Evolutionary conservation across 1,284 basidiomycete genomes (phyloP).

Genomic region (Cryptococcus amylolentus): DNA sequence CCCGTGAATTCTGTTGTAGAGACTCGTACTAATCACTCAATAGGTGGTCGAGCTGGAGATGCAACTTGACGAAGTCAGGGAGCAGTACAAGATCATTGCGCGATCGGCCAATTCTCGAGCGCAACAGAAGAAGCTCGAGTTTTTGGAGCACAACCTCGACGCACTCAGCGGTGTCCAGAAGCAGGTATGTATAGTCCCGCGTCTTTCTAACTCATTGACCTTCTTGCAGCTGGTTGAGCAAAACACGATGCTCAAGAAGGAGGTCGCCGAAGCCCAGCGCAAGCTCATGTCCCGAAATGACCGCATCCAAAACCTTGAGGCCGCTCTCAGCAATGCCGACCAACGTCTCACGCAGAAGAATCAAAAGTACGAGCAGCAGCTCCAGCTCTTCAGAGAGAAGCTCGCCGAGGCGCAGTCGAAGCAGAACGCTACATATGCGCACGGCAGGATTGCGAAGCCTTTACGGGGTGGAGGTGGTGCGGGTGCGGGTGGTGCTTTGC

Average conservation of each 20-base stretch:
- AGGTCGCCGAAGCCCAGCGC: constrained; percentile 92
- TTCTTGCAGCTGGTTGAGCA: constrained; percentile 85
- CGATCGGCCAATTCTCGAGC: constrained; percentile 96
- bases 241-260: constrained; percentile 96
- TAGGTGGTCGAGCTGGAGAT: constrained; percentile 99
- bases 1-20: background rate
- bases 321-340: constrained; percentile 87
- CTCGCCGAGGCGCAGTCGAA: constrained; percentile 67
- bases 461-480: constrained; percentile 83
- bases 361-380: constrained; percentile 89
- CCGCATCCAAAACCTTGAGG: constrained; percentile 93
- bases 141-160: constrained; percentile 95
- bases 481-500: background rate
- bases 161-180: constrained; percentile 95
- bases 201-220: background rate
- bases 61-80: constrained; percentile 96
- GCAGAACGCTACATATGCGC: constrained; percentile 58
- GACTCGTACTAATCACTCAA: constrained; percentile 1
- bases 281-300: constrained; percentile 95
- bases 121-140: constrained; percentile 99
- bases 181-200: constrained; percentile 59
- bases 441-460: constrained; percentile 84
- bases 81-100: constrained; percentile 98
- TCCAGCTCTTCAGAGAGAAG: constrained; percentile 85
- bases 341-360: constrained; percentile 85